Evolutionary conservation across 129 eudicot genomes (phyloP), one percentile per base, ranked within the genome.

Genomic region (Pulicaria dysenterica): DNA sequence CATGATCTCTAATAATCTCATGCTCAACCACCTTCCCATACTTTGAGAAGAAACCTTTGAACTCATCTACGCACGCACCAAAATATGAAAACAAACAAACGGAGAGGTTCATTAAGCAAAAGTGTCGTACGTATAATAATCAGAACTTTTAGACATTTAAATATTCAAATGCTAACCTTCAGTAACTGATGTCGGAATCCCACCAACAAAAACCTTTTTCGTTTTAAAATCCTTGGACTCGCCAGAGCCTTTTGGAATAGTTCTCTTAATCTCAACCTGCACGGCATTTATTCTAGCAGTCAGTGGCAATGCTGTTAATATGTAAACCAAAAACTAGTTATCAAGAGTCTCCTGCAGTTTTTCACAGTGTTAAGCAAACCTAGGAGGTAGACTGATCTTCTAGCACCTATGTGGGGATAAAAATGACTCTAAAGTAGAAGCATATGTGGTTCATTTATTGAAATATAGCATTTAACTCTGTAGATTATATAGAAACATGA

Each of bases 251-350:
- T 94, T 90, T 2, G 96, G 99, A 55, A 94, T 90, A 10, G 99
- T 90, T 79, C 99, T 86, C 79, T 90, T 90, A 78, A 94, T 94
- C 79, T 94, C 99, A 73, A 94, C 99, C 99, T 94, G 64, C 62
- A 37, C 34, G 48, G 3, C 53, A 39, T 59, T 67, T 45, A 68
- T 68, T 75, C 40, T 24, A 19, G 58, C 8, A 51, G 47, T 76
- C 61, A 68, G 62, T 57, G 51, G 41, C 45, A 10, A 11, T 12
- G 12, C 2, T 13, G 36, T 1, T 69, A 53, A 8, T 19, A 14
- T 42, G 15, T 40, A 8, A 37, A 31, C 75, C 24, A 59, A 34
- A 38, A 42, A 64, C 5, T 14, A 61, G 60, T 15, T 40, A 44
- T 46, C 14, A 64, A 9, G 24, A 58, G 64, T 58, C 15, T 24